Evolutionary conservation across 2,329 filamentous ascomycete genomes (phyloP), one percentile per base, ranked within the genome.

Genomic region (Xylariaceae sp.): DNA sequence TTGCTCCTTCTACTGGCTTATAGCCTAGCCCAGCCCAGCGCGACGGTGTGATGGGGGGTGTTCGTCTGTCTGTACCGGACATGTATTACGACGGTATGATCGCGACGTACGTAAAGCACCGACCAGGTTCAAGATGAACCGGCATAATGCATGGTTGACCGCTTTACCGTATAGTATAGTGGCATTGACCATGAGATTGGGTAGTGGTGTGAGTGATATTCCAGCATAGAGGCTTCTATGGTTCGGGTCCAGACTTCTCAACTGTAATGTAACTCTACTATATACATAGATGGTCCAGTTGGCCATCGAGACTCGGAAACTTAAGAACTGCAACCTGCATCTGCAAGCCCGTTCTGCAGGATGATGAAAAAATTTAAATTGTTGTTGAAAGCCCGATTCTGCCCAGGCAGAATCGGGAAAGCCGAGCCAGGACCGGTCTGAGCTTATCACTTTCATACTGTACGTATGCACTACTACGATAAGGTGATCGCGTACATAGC

Each of bases 201-300:
- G 45, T n/a, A n/a, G 39, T 60, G 48, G 57, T 50, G 53, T 60
- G 58, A 57, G 58, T 57, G 58, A 60, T 60, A 58, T 60, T 60
- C 58, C 58, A 26, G 43, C 28, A 24, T 47, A 36, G 34, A 17
- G 9, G 12, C 17, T 14, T 43, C 45, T 33, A 8, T 39, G 53
- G 58, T 57, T 53, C 50, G 53, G 54, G 51, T 58, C 49, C 16
- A 36, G 48, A 17, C 28, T 26, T 26, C 26, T 51, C 52, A 55
- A 59, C 51, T 23, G 56, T 34, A 7, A 58, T 26, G 23, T 16
- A 9, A n/a, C n/a, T n/a, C n/a, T 24, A 16, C 19, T 24, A 53
- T 33, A 29, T 57, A 41, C 16, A 36, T 28, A 28, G 48, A 45
- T 29, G 28, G 41, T 45, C 39, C 28, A 29, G 41, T 34, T 36